phyloP scores from a whole-genome alignment of 228 moss, liverwort and hornwort species.

The Sphagnum magellanicum region DNA sequence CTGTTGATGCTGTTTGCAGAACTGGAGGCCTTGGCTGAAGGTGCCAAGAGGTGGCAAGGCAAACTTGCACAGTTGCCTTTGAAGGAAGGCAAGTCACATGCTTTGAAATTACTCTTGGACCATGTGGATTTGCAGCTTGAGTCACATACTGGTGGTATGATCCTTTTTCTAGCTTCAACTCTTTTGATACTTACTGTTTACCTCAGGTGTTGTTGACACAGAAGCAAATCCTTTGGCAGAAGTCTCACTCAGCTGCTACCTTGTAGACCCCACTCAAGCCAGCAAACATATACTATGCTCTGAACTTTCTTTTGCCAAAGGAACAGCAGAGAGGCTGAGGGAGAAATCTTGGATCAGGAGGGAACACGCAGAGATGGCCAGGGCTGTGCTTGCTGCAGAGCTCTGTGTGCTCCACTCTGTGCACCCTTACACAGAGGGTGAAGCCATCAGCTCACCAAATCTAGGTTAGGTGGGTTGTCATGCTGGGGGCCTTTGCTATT shows the following conservation, averaged over 20 bases:
- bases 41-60: slow-evolving; percentile 29
- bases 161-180: neutral
- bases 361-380: slow-evolving; percentile 28
- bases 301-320: no score
- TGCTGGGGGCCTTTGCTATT: no score
- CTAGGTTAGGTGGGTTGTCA: neutral
- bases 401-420: slow-evolving; percentile 39
- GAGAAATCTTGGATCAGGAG: slow-evolving; percentile 20
- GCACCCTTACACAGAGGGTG: slow-evolving; percentile 33
- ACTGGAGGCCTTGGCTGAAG: slow-evolving; percentile 29
- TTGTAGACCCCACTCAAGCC: no score
- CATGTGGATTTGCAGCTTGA: slow-evolving; percentile 14
- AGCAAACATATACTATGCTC: no score
- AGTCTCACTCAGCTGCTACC: no score
- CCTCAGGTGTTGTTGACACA: neutral
- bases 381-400: slow-evolving; percentile 33
- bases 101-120: slow-evolving; percentile 29
- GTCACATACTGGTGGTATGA: slow-evolving; percentile 21
- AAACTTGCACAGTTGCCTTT: slow-evolving; percentile 31
- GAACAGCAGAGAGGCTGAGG: slow-evolving; percentile 14
- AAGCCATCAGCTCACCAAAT: slow-evolving; percentile 26
- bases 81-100: slow-evolving; percentile 39
- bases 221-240: no score
- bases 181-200: neutral
- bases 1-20: slow-evolving; percentile 9